Evolutionary conservation across 179 eudicot species (phyloP), one percentile per base, ranked within the genome.

Genomic region (Carnegiea gigantea): DNA sequence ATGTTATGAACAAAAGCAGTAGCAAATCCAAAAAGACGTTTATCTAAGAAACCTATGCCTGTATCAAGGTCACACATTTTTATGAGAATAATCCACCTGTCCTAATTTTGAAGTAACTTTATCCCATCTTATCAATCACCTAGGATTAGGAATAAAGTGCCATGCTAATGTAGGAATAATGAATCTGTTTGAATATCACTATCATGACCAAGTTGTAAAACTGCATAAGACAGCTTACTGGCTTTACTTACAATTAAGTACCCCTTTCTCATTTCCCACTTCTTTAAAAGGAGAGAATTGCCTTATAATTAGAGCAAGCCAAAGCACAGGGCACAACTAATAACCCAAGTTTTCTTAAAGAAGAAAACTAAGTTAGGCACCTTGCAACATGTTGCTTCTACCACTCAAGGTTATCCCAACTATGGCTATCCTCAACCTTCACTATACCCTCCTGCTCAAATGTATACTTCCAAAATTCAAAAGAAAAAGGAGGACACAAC

Each of bases 171-270:
- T 40, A 40, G 44, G 44, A 40, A 40, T 57, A 57, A 57, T 57
- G 14, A 26, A 10, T 67, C 6, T 67, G 18, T 12, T 13, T 67
- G 3, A 18, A 26, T 28, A 67, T 67, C 72, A 67, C 40, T 26
- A 67, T 26, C 40, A 67, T 26, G 40, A 18, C 6, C 59, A 74
- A 46, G 59, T 44, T 23, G 59, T 46, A 46, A 74, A 40, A 74
- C 59, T 2, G 11, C 5, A 9, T 18, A 43, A 72, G 40, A 12
- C 26, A 49, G 9, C 53, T 33, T 33, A 2, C 36, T 51, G 14
- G 17, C 18, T 74, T 54, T 18, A 30, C 78, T 17, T 40, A 64
- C 62, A 74, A 74, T 80, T 73, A 74, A 21, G 73, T 62, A 40
- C 64, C 30, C 70, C 40, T 9, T 43, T 0, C 21, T 36, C 38